These are phyloP conservation scores for Beauveria rudraprayagi DNA, from an alignment of 2,329 filamentous ascomycete genomes.

Conservation along the genomic window DNA sequence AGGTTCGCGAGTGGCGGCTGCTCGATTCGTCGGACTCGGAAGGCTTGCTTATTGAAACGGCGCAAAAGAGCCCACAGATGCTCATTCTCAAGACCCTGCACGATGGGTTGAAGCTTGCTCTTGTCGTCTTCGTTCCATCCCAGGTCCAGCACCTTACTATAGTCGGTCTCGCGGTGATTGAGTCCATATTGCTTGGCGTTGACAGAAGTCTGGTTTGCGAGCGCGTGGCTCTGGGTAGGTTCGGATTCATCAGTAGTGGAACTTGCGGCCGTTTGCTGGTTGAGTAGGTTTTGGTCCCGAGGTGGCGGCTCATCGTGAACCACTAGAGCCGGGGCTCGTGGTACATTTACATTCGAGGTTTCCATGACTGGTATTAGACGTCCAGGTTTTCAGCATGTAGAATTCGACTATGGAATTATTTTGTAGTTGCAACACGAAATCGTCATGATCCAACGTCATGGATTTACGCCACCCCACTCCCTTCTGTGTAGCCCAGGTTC, in stretches of 20 bases:
- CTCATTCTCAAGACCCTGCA: constrained; percentile 62
- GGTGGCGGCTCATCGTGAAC: neutral
- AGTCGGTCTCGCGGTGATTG: constrained; percentile 31
- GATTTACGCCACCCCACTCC: no score
- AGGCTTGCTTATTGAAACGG: constrained; percentile 65
- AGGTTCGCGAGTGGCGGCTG: constrained; percentile 51
- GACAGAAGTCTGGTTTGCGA: constrained; percentile 20
- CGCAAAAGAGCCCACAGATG: constrained; percentile 65
- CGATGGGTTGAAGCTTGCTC: constrained; percentile 48
- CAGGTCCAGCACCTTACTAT: constrained; percentile 52
- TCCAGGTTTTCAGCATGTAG: no score
- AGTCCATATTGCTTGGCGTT: constrained; percentile 17
- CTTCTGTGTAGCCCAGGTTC: no score
- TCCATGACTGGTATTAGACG: no score
- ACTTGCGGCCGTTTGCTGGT: neutral
- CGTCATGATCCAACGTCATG: no score
- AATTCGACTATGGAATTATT: no score
- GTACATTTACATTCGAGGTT: neutral
- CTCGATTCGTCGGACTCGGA: constrained; percentile 58
- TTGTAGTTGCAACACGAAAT: no score
- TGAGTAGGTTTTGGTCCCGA: neutral
- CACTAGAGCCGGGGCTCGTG: neutral
- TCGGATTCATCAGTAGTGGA: neutral
- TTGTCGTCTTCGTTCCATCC: constrained; percentile 58
- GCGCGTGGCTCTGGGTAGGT: constrained; percentile 29